phyloP scores from a whole-genome alignment of 164 flowering plant genomes.

The Euptelea pleiosperma region DNA sequence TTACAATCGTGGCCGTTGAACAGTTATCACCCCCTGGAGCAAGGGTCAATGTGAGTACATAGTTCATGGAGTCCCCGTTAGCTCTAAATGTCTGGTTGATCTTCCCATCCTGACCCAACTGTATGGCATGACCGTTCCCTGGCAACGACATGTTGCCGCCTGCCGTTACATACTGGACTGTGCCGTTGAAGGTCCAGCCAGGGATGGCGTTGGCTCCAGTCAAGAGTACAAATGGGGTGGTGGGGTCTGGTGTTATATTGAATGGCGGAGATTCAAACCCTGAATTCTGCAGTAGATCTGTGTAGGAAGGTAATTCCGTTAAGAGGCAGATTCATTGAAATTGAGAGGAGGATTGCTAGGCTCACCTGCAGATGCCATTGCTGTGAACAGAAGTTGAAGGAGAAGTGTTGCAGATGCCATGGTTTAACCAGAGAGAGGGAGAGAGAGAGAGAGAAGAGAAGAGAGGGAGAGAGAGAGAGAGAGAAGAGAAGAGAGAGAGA shows the following conservation, averaged over 20 bases:
- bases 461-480: too few species aligned
- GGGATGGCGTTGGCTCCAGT: conserved; percentile 31
- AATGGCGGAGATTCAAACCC: conserved; percentile 45
- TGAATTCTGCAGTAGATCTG: conserved; percentile 45
- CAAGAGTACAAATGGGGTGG: conserved; percentile 20
- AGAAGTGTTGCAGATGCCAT: too few species aligned
- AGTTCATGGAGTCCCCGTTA: conserved; percentile 13
- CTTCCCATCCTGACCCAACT: conserved; percentile 38
- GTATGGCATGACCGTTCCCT: conserved; percentile 37
- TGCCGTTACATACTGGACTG: conserved; percentile 34
- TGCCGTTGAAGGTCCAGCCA: conserved; percentile 43
- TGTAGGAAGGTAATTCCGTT: neutral
- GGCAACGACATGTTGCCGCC: conserved; percentile 24
- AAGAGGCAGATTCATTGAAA: neutral
- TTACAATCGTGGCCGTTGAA: conserved; percentile 10
- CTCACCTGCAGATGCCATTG: conserved; percentile 6
- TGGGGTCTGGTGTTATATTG: conserved; percentile 25
- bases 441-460: too few species aligned
- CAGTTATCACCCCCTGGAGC: conserved; percentile 33
- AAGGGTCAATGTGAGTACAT: conserved; percentile 38
- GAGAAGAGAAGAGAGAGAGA: too few species aligned
- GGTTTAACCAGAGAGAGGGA: too few species aligned
- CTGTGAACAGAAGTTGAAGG: neutral
- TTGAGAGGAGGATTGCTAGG: too few species aligned
- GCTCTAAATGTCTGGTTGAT: conserved; percentile 48